Conservation (phyloP, 495 filamentous ascomycete species). For the Penicillium pancosmium region DNA sequence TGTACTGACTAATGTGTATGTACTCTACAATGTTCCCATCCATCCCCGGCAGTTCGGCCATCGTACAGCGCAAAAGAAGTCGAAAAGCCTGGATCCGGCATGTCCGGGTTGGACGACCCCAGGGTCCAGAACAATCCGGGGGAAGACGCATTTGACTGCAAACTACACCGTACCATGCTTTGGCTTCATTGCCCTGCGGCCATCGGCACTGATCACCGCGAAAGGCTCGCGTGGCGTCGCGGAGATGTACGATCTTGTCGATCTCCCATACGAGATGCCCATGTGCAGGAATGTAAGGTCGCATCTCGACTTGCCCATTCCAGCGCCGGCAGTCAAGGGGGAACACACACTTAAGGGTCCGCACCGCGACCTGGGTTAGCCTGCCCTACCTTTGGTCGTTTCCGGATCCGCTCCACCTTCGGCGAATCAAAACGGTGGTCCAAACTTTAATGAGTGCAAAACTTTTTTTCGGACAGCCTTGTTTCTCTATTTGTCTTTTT, state of each 20-base stretch:
- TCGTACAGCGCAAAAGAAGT: background rate
- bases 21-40: no score
- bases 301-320: slow-evolving; percentile 10
- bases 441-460: slow-evolving; percentile 9
- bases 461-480: slow-evolving; percentile 11
- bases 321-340: slow-evolving; percentile 3
- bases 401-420: slow-evolving; percentile 21
- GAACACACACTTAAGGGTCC: background rate
- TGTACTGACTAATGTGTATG: no score
- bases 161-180: background rate
- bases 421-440: slow-evolving; percentile 14
- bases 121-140: background rate
- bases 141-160: background rate
- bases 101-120: slow-evolving; percentile 7
- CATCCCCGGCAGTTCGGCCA: background rate
- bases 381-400: slow-evolving; percentile 13
- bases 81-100: slow-evolving; percentile 3
- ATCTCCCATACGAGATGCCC: slow-evolving; percentile 17
- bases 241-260: slow-evolving; percentile 20
- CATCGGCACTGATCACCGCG: background rate
- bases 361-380: no score
- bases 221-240: slow-evolving; percentile 24
- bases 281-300: slow-evolving; percentile 24
- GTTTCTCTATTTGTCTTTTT: background rate
- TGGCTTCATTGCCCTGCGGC: background rate